Evolutionary conservation across 2,329 filamentous ascomycete genomes (phyloP).

Genomic region (Aspergillus pseudoterreus): DNA sequence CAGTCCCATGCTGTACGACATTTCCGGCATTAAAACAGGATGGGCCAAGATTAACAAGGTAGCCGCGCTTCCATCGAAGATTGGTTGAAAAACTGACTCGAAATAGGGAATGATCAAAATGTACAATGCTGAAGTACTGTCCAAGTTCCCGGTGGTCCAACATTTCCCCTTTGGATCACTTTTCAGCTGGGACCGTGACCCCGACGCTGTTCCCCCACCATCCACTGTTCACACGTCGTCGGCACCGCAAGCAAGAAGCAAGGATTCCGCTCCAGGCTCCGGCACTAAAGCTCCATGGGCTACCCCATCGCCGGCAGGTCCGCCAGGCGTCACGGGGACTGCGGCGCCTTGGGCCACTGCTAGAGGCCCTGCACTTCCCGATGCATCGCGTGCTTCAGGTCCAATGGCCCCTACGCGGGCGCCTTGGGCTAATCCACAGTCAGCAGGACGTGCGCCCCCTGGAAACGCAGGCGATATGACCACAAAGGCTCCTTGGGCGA

Average conservation of each 20-base stretch:
- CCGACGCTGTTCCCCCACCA: slow-evolving; percentile 50
- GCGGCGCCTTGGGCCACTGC: slow-evolving; percentile 29
- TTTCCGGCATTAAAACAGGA: slow-evolving; percentile 84
- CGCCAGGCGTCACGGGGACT: slow-evolving; percentile 17
- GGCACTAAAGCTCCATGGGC: slow-evolving; percentile 37
- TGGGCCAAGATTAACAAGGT: slow-evolving; percentile 97
- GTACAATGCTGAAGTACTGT: slow-evolving; percentile 94
- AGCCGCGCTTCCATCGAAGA: not conserved
- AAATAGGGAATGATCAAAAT: slow-evolving; percentile 93
- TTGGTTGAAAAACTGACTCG: not conserved
- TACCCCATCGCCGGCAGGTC: slow-evolving; percentile 16
- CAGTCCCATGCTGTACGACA: slow-evolving; percentile 89
- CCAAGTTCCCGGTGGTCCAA: slow-evolving; percentile 97
- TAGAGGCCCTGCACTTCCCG: slow-evolving; percentile 11
- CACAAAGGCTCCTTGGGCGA: slow-evolving; percentile 41
- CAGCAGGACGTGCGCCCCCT: slow-evolving; percentile 14
- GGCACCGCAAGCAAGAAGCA: slow-evolving; percentile 21
- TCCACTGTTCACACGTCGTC: slow-evolving; percentile 53
- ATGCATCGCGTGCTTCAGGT: slow-evolving; percentile 10
- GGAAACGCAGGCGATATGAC: slow-evolving; percentile 16
- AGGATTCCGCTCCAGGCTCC: slow-evolving; percentile 16
- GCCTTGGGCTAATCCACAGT: slow-evolving; percentile 25
- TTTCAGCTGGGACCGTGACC: slow-evolving; percentile 72
- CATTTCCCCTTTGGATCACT: slow-evolving; percentile 82
- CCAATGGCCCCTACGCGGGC: slow-evolving; percentile 32